Conservation (phyloP, 169 alveolate genomes). For the Hammondia hammondi region DNA sequence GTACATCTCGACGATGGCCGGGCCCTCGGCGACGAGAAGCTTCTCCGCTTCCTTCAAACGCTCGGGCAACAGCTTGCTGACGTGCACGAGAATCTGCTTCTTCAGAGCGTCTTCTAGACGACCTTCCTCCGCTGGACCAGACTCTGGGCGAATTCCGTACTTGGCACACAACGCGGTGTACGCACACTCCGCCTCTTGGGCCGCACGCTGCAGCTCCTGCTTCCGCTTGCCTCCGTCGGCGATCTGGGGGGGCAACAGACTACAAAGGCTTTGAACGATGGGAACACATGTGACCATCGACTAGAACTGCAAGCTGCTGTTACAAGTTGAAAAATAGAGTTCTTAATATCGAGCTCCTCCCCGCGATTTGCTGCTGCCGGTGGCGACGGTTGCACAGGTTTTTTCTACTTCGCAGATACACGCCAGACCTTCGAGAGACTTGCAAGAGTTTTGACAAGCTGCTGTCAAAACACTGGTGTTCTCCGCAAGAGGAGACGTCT, state of each 20-base stretch:
- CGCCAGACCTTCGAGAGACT: too few species aligned
- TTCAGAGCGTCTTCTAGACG: background rate
- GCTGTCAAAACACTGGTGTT: too few species aligned
- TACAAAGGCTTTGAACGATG: too few species aligned
- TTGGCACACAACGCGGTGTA: background rate
- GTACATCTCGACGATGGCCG: background rate
- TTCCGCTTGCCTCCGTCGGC: background rate
- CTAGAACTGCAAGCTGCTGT: too few species aligned
- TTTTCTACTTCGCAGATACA: too few species aligned
- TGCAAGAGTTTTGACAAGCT: too few species aligned
- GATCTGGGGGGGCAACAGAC: background rate
- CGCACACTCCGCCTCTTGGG: constrained; percentile 16
- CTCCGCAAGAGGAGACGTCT: too few species aligned
- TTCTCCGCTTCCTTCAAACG: background rate
- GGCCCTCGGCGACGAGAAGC: background rate
- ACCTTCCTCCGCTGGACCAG: background rate
- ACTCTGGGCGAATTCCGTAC: background rate
- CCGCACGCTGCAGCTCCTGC: constrained; percentile 26
- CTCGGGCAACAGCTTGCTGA: background rate
- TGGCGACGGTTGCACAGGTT: too few species aligned
- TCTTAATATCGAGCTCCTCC: too few species aligned
- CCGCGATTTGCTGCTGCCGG: too few species aligned
- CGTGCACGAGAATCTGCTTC: background rate
- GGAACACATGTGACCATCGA: too few species aligned
- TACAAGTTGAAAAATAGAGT: too few species aligned